These are phyloP conservation scores for Emmonsiellopsis sp. DNA, from an alignment of 2,329 filamentous ascomycete species.

Conservation along the genomic window DNA sequence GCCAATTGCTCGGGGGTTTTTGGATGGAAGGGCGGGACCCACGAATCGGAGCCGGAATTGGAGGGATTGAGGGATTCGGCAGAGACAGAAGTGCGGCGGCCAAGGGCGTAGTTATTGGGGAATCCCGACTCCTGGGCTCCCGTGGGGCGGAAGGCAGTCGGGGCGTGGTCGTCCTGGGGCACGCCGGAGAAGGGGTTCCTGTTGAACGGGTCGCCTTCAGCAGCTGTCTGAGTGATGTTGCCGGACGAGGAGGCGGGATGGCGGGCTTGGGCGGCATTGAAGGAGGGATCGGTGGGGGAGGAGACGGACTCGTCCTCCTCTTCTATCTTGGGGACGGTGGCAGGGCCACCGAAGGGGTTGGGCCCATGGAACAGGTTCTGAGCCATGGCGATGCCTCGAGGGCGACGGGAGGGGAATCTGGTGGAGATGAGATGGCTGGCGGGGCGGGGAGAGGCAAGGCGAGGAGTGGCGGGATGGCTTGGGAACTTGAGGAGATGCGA, in stretches of 20 bases:
- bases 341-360: slow-evolving; percentile 59
- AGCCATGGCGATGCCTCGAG: slow-evolving; percentile 51
- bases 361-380: slow-evolving; percentile 68
- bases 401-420: not conserved
- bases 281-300: slow-evolving; percentile 61
- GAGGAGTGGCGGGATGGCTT: too few relatives aligned
- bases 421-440: not conserved
- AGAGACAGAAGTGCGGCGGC: slow-evolving; percentile 87
- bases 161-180: slow-evolving; percentile 6
- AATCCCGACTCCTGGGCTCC: slow-evolving; percentile 34
- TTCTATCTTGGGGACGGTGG: slow-evolving; percentile 50
- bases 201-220: not conserved
- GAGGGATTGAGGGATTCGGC: slow-evolving; percentile 92
- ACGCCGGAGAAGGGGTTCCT: not conserved
- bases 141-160: slow-evolving; percentile 19
- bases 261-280: slow-evolving; percentile 34
- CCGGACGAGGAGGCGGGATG: slow-evolving; percentile 5
- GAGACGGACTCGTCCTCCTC: slow-evolving; percentile 81
- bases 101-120: slow-evolving; percentile 88
- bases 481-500: too few relatives aligned
- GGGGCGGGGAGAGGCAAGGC: too few relatives aligned
- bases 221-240: too few relatives aligned
- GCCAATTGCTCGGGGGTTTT: slow-evolving; percentile 75
- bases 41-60: slow-evolving; percentile 74
- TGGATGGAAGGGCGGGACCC: slow-evolving; percentile 75